Percentiles rank a stretch among this genome's conserved stretches.
Conservation (phyloP, 2,329 filamentous ascomycete genomes). For the Fusarium globosum region DNA sequence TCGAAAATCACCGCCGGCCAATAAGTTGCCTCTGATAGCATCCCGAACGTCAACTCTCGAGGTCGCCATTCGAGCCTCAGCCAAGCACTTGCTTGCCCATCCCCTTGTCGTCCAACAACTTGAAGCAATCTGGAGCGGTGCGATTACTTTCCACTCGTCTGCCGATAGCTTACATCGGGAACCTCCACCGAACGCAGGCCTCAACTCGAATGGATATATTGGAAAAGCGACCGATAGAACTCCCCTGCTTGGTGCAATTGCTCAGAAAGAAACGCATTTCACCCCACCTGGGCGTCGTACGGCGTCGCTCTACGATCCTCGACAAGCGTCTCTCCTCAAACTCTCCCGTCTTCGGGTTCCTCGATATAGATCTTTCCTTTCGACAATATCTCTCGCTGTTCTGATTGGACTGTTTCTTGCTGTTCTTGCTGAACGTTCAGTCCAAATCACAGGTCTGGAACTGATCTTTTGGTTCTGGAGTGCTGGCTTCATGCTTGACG, state of each 20-base stretch:
- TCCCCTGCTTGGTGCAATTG: conserved; percentile 59
- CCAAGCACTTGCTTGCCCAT: conserved; percentile 92
- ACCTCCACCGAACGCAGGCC: conserved; percentile 42
- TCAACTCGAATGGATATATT: conserved; percentile 40
- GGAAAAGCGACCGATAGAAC: conserved; percentile 60
- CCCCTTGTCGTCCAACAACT: conserved; percentile 92
- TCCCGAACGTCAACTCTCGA: conserved; percentile 91
- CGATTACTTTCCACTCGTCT: conserved; percentile 91
- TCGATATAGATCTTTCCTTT: conserved; percentile 89
- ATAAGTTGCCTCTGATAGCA: conserved; percentile 64
- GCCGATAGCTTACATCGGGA: conserved; percentile 85
- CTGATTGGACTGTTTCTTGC: conserved; percentile 87
- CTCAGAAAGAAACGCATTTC: conserved; percentile 47
- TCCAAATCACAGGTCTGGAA: conserved; percentile 85
- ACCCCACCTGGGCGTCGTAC: conserved; percentile 70
- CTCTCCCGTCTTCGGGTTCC: conserved; percentile 90
- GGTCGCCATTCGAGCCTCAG: conserved; percentile 90
- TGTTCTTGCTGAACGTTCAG: conserved; percentile 79
- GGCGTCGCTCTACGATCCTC: conserved; percentile 88
- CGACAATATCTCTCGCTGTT: conserved; percentile 86
- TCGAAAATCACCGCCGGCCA: conserved; percentile 51
- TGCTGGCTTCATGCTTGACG: conserved; percentile 95
- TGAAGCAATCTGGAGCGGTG: conserved; percentile 97
- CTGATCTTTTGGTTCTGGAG: conserved; percentile 98
- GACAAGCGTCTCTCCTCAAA: conserved; percentile 91